Evolutionary conservation across 371 early-diverging fungal genomes (phyloP).

Genomic region (Smittium culicis): DNA sequence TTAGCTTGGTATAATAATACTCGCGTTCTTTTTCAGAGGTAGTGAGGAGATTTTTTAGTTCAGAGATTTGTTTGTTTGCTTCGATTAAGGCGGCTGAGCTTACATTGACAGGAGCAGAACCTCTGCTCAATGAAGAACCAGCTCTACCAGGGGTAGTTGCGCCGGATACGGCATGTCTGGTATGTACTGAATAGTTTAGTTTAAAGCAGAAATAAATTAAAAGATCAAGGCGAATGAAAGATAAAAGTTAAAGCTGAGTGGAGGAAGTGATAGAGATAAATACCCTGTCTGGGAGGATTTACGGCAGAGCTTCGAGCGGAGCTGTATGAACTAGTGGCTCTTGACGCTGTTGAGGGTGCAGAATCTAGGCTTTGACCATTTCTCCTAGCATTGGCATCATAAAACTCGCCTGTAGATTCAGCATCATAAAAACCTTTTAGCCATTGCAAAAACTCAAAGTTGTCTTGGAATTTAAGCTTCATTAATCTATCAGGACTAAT

Average conservation of each 20-base stretch:
- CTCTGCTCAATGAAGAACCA: conserved; percentile 14
- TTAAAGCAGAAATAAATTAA: too few species aligned
- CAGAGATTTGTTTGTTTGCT: conserved; percentile 52
- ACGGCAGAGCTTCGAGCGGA: conserved; percentile 30
- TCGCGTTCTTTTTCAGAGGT: conserved; percentile 90
- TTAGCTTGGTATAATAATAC: conserved; percentile 82
- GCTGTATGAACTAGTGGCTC: conserved; percentile 21
- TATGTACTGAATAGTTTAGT: background rate
- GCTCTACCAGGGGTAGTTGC: conserved; percentile 2
- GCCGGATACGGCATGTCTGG: background rate
- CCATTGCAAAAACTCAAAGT: conserved; percentile 93
- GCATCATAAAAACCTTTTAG: conserved; percentile 76
- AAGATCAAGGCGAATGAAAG: too few species aligned
- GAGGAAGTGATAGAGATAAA: background rate
- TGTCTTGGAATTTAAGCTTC: conserved; percentile 93
- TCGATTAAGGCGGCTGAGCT: conserved; percentile 44
- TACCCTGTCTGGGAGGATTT: conserved; percentile 14
- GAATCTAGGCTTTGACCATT: conserved; percentile 35
- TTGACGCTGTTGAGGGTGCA: conserved; percentile 10
- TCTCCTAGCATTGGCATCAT: conserved; percentile 70
- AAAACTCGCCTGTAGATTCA: conserved; percentile 61
- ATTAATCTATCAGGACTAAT: conserved; percentile 74
- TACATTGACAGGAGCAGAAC: conserved; percentile 13
- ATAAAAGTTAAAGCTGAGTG: background rate
- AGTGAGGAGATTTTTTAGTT: conserved; percentile 66